Conservation (phyloP, 2,329 filamentous ascomycete genomes). For the Emmonsia crescens region DNA sequence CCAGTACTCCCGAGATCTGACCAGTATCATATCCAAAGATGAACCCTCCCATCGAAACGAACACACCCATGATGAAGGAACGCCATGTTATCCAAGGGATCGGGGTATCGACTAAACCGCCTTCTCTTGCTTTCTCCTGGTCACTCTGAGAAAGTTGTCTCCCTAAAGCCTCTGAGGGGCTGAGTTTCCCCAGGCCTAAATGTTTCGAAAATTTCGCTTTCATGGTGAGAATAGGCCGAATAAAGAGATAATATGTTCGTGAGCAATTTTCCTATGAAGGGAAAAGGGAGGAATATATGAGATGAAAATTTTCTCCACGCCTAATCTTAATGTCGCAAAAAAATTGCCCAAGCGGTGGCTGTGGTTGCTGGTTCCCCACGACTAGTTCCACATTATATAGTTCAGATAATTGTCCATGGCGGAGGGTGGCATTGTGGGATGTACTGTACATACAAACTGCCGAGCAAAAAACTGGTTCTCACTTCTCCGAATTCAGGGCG, state of each 20-base stretch:
- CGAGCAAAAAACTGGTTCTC: neutral
- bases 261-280: neutral
- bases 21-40: conserved; percentile 35
- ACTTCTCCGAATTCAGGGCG: neutral
- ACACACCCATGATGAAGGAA: conserved; percentile 33
- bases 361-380: neutral
- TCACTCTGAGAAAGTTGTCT: neutral
- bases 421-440: neutral
- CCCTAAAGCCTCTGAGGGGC: neutral
- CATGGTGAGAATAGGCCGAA: neutral
- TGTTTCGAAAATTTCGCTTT: neutral
- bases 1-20: conserved; percentile 37
- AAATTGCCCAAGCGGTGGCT: neutral
- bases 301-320: neutral
- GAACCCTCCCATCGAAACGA: conserved; percentile 40
- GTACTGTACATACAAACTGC: neutral
- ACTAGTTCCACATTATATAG: neutral
- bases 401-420: neutral
- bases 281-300: neutral
- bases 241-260: neutral
- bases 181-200: neutral
- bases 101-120: conserved; percentile 31
- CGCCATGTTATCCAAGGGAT: conserved; percentile 34
- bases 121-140: conserved; percentile 3
- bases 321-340: too few species aligned